These are phyloP conservation scores for Sisymbrium irio DNA, from an alignment of 345 rosid genomes.

Conservation along the genomic window DNA sequence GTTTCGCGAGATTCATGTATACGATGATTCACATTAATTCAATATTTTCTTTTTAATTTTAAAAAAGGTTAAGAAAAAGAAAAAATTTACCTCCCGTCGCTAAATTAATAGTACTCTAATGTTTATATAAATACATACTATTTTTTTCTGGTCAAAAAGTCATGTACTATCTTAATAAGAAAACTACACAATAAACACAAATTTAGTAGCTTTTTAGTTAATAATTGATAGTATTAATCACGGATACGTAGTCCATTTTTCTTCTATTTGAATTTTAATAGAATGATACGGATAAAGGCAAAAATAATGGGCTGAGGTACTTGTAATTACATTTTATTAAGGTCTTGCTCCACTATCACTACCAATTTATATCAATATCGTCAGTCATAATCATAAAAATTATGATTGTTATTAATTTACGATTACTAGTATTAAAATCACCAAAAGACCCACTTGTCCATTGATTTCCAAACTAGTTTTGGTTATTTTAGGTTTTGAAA, in stretches of 20 bases:
- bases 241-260: neutral
- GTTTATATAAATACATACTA: neutral
- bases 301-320: conserved; percentile 38
- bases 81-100: too few relatives aligned
- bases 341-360: conserved; percentile 46
- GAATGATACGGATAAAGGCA: neutral
- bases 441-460: neutral
- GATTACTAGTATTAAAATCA: neutral
- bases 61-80: too few relatives aligned
- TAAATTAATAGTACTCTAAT: too few relatives aligned
- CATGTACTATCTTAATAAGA: neutral
- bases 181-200: neutral
- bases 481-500: neutral
- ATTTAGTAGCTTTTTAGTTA: neutral
- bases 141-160: too few relatives aligned
- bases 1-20: too few relatives aligned
- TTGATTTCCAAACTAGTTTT: neutral
- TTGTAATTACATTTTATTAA: conserved; percentile 20
- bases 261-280: neutral
- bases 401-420: neutral
- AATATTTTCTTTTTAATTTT: too few relatives aligned
- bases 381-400: conserved; percentile 6
- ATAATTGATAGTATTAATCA: neutral
- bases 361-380: conserved; percentile 34
- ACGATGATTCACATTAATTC: too few relatives aligned